A percentile compares a stretch with the other conserved stretches of the same genome.
Conservation (phyloP, 2,329 filamentous ascomycete genomes). For the Xylariaceae sp. region DNA sequence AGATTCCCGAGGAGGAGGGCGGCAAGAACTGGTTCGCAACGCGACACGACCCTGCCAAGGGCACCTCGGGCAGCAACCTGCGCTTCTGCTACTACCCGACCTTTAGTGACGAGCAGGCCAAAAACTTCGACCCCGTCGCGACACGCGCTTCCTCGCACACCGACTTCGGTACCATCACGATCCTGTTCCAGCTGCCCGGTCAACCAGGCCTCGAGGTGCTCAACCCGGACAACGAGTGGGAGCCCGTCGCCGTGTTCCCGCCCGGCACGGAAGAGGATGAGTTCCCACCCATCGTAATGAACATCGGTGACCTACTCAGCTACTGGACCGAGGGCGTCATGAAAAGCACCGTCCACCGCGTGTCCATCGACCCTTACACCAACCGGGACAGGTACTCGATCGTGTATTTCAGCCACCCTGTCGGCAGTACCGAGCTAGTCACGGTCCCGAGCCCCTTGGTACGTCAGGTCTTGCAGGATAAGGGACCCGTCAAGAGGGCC, state of each 20-base stretch:
- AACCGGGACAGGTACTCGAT: background rate
- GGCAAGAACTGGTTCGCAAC: too few species aligned
- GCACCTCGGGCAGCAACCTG: too few species aligned
- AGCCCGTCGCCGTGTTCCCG: background rate
- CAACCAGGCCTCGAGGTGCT: background rate
- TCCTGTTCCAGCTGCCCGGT: background rate
- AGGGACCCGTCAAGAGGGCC: background rate
- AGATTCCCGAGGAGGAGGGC: too few species aligned
- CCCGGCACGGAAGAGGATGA: background rate
- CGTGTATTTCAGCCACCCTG: background rate
- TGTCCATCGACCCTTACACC: background rate
- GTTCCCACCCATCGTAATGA: background rate
- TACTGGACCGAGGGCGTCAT: background rate
- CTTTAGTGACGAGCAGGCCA: too few species aligned
- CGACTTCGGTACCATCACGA: background rate
- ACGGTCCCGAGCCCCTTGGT: background rate
- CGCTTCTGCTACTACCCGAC: too few species aligned
- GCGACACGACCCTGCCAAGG: too few species aligned
- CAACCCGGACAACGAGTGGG: background rate
- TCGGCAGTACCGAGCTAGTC: background rate
- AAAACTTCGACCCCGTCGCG: background rate
- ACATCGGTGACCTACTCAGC: background rate
- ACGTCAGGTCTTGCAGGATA: background rate
- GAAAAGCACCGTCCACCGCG: background rate
- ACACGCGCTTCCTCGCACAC: background rate